Conservation (phyloP, 2,329 filamentous ascomycete species). For the Aspergillus fijiensis region DNA sequence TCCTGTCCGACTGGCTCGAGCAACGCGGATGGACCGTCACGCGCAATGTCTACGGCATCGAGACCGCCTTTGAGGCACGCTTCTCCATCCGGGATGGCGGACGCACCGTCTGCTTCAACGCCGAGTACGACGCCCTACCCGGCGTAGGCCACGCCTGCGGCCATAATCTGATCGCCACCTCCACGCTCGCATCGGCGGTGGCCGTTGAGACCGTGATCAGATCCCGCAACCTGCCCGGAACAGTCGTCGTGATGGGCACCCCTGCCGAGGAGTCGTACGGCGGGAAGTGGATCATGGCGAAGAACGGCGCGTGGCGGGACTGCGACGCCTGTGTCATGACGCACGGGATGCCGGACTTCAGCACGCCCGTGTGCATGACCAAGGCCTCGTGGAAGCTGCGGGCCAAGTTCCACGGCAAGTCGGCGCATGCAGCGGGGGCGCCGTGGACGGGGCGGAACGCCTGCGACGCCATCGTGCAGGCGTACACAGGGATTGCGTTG, state of each 20-base stretch:
- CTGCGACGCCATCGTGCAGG: not conserved
- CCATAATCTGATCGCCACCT: not conserved
- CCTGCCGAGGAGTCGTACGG: not conserved
- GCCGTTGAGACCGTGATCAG: not conserved
- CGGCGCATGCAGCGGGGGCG: not conserved
- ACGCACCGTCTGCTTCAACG: conserved; percentile 1
- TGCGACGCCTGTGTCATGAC: conserved; percentile 1
- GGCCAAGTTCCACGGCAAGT: not conserved
- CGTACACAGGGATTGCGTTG: not conserved
- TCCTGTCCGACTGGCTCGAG: conserved; percentile 2
- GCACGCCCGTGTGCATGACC: not conserved
- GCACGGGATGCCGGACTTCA: conserved; percentile 1
- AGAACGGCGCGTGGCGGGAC: not conserved
- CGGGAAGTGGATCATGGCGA: conserved; percentile 3
- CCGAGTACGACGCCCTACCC: not conserved
- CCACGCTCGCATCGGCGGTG: not conserved
- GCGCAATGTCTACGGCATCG: not conserved
- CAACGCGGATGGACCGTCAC: not conserved
- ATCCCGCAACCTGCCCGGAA: not conserved
- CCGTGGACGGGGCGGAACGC: not conserved
- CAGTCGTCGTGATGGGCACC: not conserved
- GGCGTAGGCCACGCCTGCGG: not conserved
- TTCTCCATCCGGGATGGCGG: not conserved
- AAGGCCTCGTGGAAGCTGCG: conserved; percentile 1
- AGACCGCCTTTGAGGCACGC: not conserved